Percentiles rank a stretch among this genome's conserved stretches.
Conservation (phyloP, 768 basidiomycete genomes). For the Hebeloma cylindrosporum region DNA sequence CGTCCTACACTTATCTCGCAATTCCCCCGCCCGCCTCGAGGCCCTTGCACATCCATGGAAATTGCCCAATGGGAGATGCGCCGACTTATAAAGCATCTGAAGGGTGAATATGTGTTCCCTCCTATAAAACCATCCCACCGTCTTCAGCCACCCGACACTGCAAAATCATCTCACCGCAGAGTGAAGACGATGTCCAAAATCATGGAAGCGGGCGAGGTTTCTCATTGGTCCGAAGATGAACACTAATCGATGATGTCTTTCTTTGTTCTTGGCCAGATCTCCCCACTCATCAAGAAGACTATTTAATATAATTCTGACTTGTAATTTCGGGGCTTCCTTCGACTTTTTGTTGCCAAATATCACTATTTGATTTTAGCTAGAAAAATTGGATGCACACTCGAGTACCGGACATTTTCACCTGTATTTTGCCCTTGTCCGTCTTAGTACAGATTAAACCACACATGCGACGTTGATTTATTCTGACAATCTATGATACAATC, state of each 20-base stretch:
- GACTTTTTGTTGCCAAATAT: no score
- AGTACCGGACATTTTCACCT: no score
- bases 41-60: constrained; percentile 30
- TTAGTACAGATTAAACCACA: no score
- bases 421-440: no score
- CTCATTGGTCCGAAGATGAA: constrained; percentile 27
- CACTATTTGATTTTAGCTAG: no score
- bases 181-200: constrained; percentile 34
- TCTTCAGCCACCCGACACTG: constrained; percentile 18
- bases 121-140: constrained; percentile 30
- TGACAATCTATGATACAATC: not conserved
- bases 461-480: no score
- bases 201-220: constrained; percentile 33
- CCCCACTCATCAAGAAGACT: not conserved
- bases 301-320: no score
- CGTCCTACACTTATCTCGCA: constrained; percentile 17
- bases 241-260: not conserved
- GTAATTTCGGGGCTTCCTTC: no score
- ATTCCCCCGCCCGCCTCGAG: constrained; percentile 28
- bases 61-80: constrained; percentile 39
- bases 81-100: constrained; percentile 35
- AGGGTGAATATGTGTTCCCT: constrained; percentile 44
- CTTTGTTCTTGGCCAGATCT: not conserved
- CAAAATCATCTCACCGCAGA: constrained; percentile 28
- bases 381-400: no score